Base-by-base conservation (phyloP, 495 filamentous ascomycete species). In the Daldinia concentrica region DNA sequence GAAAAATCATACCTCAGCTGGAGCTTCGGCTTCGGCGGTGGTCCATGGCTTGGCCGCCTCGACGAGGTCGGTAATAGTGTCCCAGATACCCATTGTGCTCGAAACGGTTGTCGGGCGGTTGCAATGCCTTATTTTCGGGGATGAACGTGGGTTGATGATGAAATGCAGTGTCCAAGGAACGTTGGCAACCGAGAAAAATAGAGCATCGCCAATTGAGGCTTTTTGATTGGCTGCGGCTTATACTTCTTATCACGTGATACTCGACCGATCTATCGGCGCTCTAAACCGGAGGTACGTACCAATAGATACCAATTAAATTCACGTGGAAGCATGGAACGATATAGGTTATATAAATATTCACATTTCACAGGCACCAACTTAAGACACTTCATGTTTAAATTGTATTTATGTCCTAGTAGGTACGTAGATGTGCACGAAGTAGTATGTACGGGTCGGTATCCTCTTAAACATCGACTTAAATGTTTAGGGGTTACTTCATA, bases 31-130 rank as follows among this genome's bases (percentile, higher is more conserved):
- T 77, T 87, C 84, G 71, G 79, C 85, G 59, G 81, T 80, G 65
- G 77, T 77, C 85, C 85, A 88, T 73, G 86, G 86, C 78, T 80
- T 77, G 60, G 82, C 84, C 54, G 85, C 86, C 77, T 86, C 84
- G 73, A 86, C 76, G 72, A 87, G 78, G 78, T 86, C 85, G 61
- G 77, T 79, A 62, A 85, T 80, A 73, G 79, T 76, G 78, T 87
- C 84, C 81, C 84, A 88, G 81, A 87, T 82, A 79, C 84, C 86
- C 85, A 87, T 87, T 75, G 74, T 80, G 74, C 71, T 78, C 54
- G 52, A 69, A 66, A 72, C 66, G 59, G 69, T 78, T 60, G 72
- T 72, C 59, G 67, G 70, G 76, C 66, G 62, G 70, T 78, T 74
- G 81, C 77, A 82, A 81, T 83, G 82, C 80, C 77, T 78, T 75